Conservation (phyloP, 768 basidiomycete genomes). For the Ramaria sp. region DNA sequence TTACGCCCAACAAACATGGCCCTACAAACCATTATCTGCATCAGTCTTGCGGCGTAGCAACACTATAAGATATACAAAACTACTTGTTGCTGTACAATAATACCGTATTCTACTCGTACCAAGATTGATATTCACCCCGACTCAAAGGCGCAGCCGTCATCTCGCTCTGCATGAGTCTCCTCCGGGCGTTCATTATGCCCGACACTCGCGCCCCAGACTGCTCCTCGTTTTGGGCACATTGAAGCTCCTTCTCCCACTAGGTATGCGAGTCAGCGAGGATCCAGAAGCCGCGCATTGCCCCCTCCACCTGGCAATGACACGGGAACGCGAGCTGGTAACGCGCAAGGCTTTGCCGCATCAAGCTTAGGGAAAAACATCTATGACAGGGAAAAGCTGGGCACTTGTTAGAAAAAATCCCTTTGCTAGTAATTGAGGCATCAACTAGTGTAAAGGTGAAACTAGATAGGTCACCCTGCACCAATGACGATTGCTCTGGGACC, state of each 20-base stretch:
- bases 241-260: slow-evolving; percentile 3
- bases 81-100: neutral
- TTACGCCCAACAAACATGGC: no score
- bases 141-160: no score
- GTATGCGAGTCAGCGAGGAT: neutral
- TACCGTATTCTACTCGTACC: neutral
- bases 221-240: slow-evolving; percentile 3
- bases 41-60: no score
- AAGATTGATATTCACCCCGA: neutral
- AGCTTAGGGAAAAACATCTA: slow-evolving; percentile 18
- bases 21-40: no score
- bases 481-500: neutral
- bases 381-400: slow-evolving; percentile 10
- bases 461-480: neutral
- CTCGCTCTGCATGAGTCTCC: slow-evolving; percentile 65
- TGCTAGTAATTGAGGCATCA: neutral
- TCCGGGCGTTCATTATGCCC: slow-evolving; percentile 50
- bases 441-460: slow-evolving; percentile 6
- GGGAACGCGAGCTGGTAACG: no score
- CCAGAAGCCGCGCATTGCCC: slow-evolving; percentile 48
- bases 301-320: slow-evolving; percentile 65
- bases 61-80: neutral
- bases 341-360: slow-evolving; percentile 10
- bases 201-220: slow-evolving; percentile 3
- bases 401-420: neutral